A percentile compares a stretch with the other conserved stretches of the same genome.
These are phyloP conservation scores for Darksidea phi DNA, from an alignment of 495 filamentous ascomycete genomes.

Conservation along the genomic window DNA sequence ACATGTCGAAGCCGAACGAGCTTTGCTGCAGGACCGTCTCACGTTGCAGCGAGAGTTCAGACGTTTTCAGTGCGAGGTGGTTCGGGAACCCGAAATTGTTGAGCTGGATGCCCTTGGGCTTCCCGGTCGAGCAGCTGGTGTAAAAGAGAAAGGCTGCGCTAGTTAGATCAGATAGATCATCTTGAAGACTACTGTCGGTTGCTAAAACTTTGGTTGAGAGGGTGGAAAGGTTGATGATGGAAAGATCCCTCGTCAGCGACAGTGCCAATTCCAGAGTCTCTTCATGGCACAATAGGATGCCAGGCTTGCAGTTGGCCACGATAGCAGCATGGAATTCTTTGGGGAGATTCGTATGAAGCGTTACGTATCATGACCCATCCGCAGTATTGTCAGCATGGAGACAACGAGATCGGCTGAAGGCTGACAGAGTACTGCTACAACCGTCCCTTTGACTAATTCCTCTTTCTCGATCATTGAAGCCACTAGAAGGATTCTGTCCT, in stretches of 20 bases:
- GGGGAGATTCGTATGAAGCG: no score
- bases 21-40: slow-evolving; percentile 4
- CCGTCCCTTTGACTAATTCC: no score
- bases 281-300: no score
- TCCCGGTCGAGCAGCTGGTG: slow-evolving; percentile 1
- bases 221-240: no score
- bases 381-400: background rate
- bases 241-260: no score
- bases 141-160: background rate
- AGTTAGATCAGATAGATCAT: background rate
- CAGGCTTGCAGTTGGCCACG: no score
- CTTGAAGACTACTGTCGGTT: background rate
- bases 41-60: background rate
- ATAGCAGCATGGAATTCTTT: no score
- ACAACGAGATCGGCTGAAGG: background rate
- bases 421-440: background rate
- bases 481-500: no score
- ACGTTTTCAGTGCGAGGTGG: background rate
- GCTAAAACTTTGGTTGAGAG: no score
- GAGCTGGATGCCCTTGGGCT: background rate
- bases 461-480: no score
- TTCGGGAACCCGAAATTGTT: background rate
- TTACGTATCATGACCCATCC: no score
- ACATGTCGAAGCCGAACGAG: slow-evolving; percentile 2
- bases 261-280: no score